phyloP scores from a whole-genome alignment of 768 basidiomycete species.

The Leccinum pellstonianum region DNA sequence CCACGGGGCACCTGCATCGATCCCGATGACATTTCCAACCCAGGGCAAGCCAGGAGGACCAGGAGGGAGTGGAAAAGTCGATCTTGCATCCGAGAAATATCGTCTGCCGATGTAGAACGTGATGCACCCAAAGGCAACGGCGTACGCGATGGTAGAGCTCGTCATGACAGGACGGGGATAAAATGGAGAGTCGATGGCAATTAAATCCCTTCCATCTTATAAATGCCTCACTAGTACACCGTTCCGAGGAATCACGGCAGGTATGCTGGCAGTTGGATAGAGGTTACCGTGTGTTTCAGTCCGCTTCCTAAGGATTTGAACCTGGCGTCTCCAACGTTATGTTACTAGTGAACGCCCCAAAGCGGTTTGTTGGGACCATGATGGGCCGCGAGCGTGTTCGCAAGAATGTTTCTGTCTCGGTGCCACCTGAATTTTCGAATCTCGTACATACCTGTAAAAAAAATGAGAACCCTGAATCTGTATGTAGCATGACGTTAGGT shows the following conservation, averaged over 20 bases:
- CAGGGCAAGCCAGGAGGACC: conserved; percentile 11
- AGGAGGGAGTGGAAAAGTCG: neutral
- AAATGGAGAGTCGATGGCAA: neutral
- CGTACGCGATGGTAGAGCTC: neutral
- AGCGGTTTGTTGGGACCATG: too few relatives aligned
- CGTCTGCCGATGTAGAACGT: neutral
- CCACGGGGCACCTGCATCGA: conserved; percentile 5
- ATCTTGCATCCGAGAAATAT: neutral
- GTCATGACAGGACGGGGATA: neutral
- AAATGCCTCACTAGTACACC: neutral
- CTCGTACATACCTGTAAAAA: too few relatives aligned
- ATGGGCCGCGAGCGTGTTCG: too few relatives aligned
- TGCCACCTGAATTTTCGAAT: too few relatives aligned
- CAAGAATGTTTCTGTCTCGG: too few relatives aligned
- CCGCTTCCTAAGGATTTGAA: neutral
- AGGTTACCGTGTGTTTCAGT: neutral
- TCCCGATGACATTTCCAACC: conserved; percentile 8
- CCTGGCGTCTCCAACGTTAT: neutral
- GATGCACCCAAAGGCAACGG: neutral
- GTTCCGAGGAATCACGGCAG: neutral
- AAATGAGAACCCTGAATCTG: too few relatives aligned
- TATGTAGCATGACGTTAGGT: too few relatives aligned
- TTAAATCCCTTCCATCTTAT: neutral
- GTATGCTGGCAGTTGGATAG: neutral
- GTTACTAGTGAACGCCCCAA: too few relatives aligned